These are phyloP conservation scores for Solanum paucissectum DNA, from an alignment of 257 asterid genomes.

Conservation along the genomic window DNA sequence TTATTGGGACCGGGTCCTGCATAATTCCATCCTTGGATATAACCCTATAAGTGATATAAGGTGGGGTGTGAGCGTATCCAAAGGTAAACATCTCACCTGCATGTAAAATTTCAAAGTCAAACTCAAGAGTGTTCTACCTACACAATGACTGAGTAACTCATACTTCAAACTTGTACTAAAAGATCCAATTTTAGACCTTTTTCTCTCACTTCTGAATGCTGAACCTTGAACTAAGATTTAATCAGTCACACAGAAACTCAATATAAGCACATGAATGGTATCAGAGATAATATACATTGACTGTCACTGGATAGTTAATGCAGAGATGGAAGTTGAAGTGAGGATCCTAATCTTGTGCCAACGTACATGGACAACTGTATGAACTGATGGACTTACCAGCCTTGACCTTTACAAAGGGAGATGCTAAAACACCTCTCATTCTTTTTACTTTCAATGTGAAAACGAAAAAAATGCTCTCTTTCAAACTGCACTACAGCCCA, in stretches of 20 bases:
- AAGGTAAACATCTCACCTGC: constrained; percentile 98
- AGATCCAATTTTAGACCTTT: neutral
- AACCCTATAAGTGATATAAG: constrained; percentile 82
- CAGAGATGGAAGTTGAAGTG: neutral
- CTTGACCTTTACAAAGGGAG: neutral
- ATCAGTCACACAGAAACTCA: neutral
- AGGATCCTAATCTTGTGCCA: neutral
- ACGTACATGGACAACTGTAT: neutral
- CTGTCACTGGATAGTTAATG: neutral
- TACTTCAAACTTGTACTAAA: neutral
- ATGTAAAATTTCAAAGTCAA: constrained; percentile 11
- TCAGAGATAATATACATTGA: neutral
- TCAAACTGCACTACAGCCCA: neutral
- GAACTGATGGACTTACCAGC: neutral
- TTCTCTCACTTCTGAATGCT: neutral
- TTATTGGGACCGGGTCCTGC: constrained; percentile 94
- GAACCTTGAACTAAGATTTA: neutral
- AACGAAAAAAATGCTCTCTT: neutral
- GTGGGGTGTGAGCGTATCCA: constrained; percentile 69
- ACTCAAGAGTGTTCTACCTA: neutral
- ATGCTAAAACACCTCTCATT: neutral
- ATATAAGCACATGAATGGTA: neutral
- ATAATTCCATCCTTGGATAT: constrained; percentile 81
- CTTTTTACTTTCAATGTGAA: neutral
- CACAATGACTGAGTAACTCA: neutral